Base-by-base conservation (phyloP, 148 eudicot genomes). In the Nepenthes gracilis region DNA sequence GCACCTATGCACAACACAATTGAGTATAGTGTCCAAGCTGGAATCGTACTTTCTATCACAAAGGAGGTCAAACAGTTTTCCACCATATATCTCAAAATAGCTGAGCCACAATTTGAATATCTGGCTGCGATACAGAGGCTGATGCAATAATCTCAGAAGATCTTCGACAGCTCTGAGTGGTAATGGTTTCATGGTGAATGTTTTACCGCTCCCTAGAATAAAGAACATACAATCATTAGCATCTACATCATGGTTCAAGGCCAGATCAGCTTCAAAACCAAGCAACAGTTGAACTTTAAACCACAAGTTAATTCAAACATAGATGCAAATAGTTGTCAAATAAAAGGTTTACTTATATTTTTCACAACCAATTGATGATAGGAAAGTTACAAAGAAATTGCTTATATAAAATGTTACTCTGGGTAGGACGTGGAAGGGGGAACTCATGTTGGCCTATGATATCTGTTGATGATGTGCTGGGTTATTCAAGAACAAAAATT, bases 101-200 rank as follows among this genome's bases (percentile, higher is more conserved):
- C 98, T 93, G 72, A 93, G 98, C 98, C 98, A 93, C 76, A 93
- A 36, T 61, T 93, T 93, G 73, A 84, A 93, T 84, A 77, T 86
- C 77, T 93, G 95, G 60, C 75, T 79, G 58, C 84, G 94, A 68
- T 88, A 88, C 48, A 74, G 70, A 59, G 98, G 96, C 45, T 86
- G 98, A 64, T 81, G 86, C 70, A 93, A 69, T 67, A 84, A 66
- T 78, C 85, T 84, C 58, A 88, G 79, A 67, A 93, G 96, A 69
- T 88, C 95, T 69, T 81, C 89, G 35, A 88, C 82, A 71, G 98
- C 98, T 88, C 96, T 82, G 53, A 93, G 78, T 64, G 98, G 98
- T 60, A 93, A 81, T 36, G 98, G 98, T 65, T 89, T 90, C 98
- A 93, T 93, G 45, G 98, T 93, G 67, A 82, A 93, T 54, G 98